Conservation (phyloP, 306 rosid species). For the Mimosa bimucronata region DNA sequence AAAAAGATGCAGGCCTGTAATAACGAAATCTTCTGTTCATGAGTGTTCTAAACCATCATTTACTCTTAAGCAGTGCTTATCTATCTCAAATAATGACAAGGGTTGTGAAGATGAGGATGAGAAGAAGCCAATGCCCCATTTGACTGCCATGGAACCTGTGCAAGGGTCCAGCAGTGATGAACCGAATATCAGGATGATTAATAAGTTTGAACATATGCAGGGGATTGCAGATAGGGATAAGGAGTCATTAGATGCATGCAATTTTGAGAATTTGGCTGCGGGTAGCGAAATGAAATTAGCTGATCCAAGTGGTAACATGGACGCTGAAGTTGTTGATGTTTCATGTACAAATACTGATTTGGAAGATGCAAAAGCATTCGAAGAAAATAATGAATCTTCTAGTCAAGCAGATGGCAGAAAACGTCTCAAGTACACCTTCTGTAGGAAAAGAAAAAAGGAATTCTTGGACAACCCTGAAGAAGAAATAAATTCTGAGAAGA, state of each 20-base stretch:
- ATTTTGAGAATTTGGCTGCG: conserved; percentile 35
- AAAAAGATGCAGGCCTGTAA: conserved; percentile 26
- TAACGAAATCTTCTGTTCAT: conserved; percentile 27
- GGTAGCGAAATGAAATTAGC: conserved; percentile 30
- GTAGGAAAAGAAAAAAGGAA: conserved; percentile 72
- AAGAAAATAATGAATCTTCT: conserved; percentile 43
- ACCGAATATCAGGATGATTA: conserved; percentile 34
- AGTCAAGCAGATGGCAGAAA: conserved; percentile 41
- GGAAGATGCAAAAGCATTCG: conserved; percentile 42
- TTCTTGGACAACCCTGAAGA: conserved; percentile 42
- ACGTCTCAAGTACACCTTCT: conserved; percentile 63
- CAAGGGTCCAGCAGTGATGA: conserved; percentile 44
- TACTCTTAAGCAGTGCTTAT: conserved; percentile 55
- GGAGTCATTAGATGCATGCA: conserved; percentile 29
- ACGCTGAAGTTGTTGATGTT: conserved; percentile 38
- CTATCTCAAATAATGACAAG: conserved; percentile 36
- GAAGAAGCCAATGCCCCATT: conserved; percentile 42
- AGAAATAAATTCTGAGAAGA: conserved; percentile 47
- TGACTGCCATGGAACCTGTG: conserved; percentile 45
- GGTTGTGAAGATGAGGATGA: conserved; percentile 47
- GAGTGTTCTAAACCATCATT: conserved; percentile 39
- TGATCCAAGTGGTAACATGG: conserved; percentile 29
- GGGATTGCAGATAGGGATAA: conserved; percentile 42
- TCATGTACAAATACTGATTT: conserved; percentile 36
- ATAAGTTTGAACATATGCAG: conserved; percentile 34